A percentile compares a stretch with the other conserved stretches of the same genome.
phyloP scores from a whole-genome alignment of 2,329 filamentous ascomycete genomes.

The Cytospora mali region DNA sequence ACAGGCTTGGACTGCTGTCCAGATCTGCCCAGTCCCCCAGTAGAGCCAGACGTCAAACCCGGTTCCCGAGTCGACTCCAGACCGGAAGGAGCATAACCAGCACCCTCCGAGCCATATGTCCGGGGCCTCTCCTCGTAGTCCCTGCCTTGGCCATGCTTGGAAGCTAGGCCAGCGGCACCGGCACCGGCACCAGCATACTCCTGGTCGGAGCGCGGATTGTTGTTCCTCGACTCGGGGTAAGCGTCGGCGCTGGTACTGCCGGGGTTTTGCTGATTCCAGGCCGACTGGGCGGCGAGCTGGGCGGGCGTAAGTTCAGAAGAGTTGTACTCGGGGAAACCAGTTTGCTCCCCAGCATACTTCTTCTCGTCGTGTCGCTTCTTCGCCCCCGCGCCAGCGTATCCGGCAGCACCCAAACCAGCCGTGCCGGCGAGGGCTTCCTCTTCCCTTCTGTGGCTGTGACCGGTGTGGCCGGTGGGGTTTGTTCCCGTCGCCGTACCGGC shows the following conservation, averaged over 20 bases:
- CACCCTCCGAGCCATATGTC: no score
- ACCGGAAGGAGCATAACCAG: no score
- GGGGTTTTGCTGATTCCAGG: background rate
- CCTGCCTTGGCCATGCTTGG: background rate
- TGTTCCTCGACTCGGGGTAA: background rate
- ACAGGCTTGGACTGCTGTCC: constrained; percentile 22
- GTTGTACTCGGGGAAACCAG: background rate
- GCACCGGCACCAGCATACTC: background rate
- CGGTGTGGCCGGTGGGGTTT: background rate
- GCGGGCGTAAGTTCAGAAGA: background rate
- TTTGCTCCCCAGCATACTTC: background rate
- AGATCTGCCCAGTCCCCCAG: no score
- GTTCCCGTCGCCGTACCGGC: background rate
- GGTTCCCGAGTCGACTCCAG: background rate
- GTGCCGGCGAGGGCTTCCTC: background rate
- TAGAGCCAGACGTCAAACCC: no score
- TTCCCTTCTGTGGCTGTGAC: background rate
- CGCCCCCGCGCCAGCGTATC: background rate
- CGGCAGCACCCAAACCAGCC: background rate
- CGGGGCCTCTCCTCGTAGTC: background rate
- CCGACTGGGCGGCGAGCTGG: background rate
- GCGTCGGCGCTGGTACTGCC: background rate
- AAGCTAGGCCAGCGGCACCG: background rate
- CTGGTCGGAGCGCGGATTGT: no score
- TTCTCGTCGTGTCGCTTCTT: background rate